phyloP scores from a whole-genome alignment of 2,329 filamentous ascomycete genomes.

The Ophiostoma sp. region DNA sequence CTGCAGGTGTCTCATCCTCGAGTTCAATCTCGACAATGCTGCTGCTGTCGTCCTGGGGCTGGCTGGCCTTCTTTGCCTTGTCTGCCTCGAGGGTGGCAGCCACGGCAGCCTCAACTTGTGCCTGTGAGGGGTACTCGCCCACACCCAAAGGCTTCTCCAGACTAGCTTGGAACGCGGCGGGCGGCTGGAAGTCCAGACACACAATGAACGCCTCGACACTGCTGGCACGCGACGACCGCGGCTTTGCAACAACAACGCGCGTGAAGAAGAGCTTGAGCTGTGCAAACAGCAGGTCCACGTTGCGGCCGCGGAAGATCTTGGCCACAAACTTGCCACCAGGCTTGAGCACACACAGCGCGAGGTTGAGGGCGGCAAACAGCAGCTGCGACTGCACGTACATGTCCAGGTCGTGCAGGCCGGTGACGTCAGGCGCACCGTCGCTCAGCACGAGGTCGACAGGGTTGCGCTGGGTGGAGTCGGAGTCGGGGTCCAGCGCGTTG shows the following conservation, averaged over 20 bases:
- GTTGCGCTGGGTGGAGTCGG: slow-evolving; percentile 47
- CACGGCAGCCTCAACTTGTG: neutral
- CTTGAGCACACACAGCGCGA: slow-evolving; percentile 78
- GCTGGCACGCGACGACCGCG: slow-evolving; percentile 87
- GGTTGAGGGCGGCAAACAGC: slow-evolving; percentile 86
- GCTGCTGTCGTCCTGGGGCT: slow-evolving; percentile 28
- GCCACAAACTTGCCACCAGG: slow-evolving; percentile 95
- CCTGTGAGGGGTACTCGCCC: slow-evolving; percentile 30
- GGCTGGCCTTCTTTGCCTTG: neutral
- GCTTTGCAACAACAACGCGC: slow-evolving; percentile 84
- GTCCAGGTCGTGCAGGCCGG: slow-evolving; percentile 91
- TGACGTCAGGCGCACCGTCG: slow-evolving; percentile 94
- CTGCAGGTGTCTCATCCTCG: slow-evolving; percentile 38
- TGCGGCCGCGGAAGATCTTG: slow-evolving; percentile 92
- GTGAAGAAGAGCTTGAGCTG: slow-evolving; percentile 90
- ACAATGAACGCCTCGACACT: slow-evolving; percentile 97
- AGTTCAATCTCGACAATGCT: slow-evolving; percentile 45
- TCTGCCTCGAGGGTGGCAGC: neutral
- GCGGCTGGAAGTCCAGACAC: slow-evolving; percentile 81
- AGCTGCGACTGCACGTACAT: slow-evolving; percentile 97
- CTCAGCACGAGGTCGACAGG: slow-evolving; percentile 91
- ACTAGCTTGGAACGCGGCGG: slow-evolving; percentile 67
- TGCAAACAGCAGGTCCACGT: slow-evolving; percentile 92
- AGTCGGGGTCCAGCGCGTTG: slow-evolving; percentile 67
- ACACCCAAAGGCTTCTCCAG: slow-evolving; percentile 66